phyloP scores from a whole-genome alignment of 768 basidiomycete genomes.

The Rickenella mellea region DNA sequence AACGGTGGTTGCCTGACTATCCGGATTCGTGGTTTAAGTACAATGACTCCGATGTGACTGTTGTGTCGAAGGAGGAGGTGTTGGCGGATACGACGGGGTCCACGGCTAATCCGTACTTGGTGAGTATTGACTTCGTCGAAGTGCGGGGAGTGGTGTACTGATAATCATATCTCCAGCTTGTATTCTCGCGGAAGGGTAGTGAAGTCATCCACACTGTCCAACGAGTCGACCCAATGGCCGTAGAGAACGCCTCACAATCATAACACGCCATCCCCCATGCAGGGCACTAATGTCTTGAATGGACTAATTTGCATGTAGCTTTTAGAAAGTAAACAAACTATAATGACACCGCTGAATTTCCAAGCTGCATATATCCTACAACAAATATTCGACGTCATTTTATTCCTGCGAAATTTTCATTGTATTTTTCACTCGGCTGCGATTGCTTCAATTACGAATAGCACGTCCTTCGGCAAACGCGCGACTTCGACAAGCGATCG shows the following conservation, averaged over 20 bases:
- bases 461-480: slow-evolving; percentile 80
- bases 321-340: too few relatives aligned
- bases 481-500: slow-evolving; percentile 87
- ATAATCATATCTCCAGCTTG: slow-evolving; percentile 40
- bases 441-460: slow-evolving; percentile 89
- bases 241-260: slow-evolving; percentile 16
- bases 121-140: slow-evolving; percentile 25
- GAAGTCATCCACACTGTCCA: slow-evolving; percentile 78
- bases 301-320: too few relatives aligned
- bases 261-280: not conserved
- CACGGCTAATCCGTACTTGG: slow-evolving; percentile 85
- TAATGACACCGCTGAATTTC: too few relatives aligned
- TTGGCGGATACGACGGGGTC: slow-evolving; percentile 84
- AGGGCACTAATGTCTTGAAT: too few relatives aligned
- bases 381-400: too few relatives aligned
- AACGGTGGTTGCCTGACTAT: slow-evolving; percentile 70
- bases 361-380: too few relatives aligned
- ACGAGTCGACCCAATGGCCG: slow-evolving; percentile 32
- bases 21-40: slow-evolving; percentile 93
- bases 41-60: slow-evolving; percentile 82
- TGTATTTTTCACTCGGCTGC: slow-evolving; percentile 31
- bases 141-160: not conserved
- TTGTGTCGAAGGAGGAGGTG: slow-evolving; percentile 73
- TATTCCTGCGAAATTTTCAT: too few relatives aligned
- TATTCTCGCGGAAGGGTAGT: slow-evolving; percentile 72